Percentiles rank a stretch among this genome's conserved stretches.
Conservation (phyloP, 208 protist genomes). For the Crithidia thermophila region DNA sequence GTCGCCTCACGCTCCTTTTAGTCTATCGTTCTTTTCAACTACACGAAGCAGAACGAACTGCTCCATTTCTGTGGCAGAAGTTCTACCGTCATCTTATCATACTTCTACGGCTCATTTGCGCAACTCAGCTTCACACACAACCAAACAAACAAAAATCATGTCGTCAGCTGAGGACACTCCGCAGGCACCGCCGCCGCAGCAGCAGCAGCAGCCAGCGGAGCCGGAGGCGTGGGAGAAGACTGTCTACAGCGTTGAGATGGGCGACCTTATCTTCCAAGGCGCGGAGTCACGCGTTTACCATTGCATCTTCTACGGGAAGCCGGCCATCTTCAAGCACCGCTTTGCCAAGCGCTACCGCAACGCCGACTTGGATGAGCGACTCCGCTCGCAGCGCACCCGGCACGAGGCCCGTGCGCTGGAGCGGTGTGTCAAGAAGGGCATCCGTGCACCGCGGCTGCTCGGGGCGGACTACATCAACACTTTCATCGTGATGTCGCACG, state of each 20-base stretch:
- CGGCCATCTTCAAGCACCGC: constrained; percentile 72
- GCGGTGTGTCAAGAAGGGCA: constrained; percentile 59
- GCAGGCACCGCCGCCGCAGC: background rate
- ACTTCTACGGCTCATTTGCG: too few relatives aligned
- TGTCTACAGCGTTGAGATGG: constrained; percentile 19
- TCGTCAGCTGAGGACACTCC: background rate
- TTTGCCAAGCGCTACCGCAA: constrained; percentile 85
- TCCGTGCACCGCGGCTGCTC: constrained; percentile 68
- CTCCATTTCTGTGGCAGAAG: too few relatives aligned
- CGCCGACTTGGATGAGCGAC: constrained; percentile 63
- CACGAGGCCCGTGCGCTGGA: constrained; percentile 77
- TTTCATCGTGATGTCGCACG: constrained; percentile 83
- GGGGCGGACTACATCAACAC: constrained; percentile 55
- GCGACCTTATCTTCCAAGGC: constrained; percentile 60
- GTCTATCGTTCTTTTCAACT: too few relatives aligned
- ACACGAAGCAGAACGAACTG: too few relatives aligned
- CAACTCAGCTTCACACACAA: too few relatives aligned
- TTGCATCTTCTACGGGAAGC: constrained; percentile 62
- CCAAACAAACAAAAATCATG: too few relatives aligned
- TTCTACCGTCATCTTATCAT: too few relatives aligned
- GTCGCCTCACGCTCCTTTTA: too few relatives aligned
- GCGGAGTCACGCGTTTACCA: constrained; percentile 83
- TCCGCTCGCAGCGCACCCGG: constrained; percentile 79
- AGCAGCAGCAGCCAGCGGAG: background rate
- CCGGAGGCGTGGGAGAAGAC: constrained; percentile 12